phyloP scores from a whole-genome alignment of 1,284 basidiomycete genomes.

The Tausonia pullulans region DNA sequence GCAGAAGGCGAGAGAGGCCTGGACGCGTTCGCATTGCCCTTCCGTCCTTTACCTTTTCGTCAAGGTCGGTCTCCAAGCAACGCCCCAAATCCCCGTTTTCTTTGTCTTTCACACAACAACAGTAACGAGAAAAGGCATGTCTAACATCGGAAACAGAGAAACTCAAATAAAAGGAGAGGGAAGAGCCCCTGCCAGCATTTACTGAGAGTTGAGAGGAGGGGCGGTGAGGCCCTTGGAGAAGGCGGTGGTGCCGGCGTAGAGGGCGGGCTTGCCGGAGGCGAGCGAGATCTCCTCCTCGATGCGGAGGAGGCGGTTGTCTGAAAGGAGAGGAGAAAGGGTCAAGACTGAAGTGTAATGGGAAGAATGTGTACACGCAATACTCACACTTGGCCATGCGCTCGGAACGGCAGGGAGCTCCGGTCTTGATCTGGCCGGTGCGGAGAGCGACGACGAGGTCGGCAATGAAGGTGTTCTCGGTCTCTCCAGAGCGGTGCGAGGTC shows the following conservation, averaged over 20 bases:
- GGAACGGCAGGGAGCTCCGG: constrained; percentile 84
- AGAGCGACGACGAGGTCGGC: constrained; percentile 94
- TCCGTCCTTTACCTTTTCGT: too few species aligned
- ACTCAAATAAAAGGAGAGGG: not conserved
- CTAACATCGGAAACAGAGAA: too few species aligned
- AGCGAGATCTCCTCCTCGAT: constrained; percentile 76
- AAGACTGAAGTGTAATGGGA: constrained; percentile 11
- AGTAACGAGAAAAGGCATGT: too few species aligned
- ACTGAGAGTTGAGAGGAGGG: constrained; percentile 47
- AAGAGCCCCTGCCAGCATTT: not conserved
- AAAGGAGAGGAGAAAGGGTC: constrained; percentile 12
- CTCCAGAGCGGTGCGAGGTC: constrained; percentile 95
- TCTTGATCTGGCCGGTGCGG: constrained; percentile 47
- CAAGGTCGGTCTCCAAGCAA: too few species aligned
- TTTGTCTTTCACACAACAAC: too few species aligned
- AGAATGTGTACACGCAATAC: constrained; percentile 17
- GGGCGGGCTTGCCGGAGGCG: constrained; percentile 39
- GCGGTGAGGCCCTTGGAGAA: constrained; percentile 60
- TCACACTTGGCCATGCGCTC: constrained; percentile 80
- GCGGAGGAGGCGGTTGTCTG: constrained; percentile 69
- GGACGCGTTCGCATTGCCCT: too few species aligned
- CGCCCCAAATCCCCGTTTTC: too few species aligned
- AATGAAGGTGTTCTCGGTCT: constrained; percentile 93
- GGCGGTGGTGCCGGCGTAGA: constrained; percentile 67
- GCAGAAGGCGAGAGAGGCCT: too few species aligned